Percentiles rank a stretch among this genome's conserved stretches.
phyloP scores from a whole-genome alignment of 1,284 basidiomycete species.

The Butyriboletus appendiculatus region DNA sequence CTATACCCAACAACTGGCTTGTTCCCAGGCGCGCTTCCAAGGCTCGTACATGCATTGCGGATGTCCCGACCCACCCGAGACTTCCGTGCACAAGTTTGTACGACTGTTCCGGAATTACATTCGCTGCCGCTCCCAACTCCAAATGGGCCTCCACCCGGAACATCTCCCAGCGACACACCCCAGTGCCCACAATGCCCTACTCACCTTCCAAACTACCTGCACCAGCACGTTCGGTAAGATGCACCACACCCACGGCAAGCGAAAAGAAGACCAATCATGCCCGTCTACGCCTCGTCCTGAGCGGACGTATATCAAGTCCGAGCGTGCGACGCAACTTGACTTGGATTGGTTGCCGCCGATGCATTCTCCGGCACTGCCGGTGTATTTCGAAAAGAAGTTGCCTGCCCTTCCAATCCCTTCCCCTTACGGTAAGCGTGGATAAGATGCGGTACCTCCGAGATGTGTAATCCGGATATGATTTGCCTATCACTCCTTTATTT shows the following conservation, averaged over 20 bases:
- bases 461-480: neutral
- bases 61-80: conserved; percentile 41
- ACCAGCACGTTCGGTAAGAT: conserved; percentile 16
- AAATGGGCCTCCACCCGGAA: conserved; percentile 29
- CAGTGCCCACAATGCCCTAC: conserved; percentile 38
- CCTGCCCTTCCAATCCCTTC: neutral
- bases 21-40: conserved; percentile 39
- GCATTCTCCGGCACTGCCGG: neutral
- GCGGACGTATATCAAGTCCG: neutral
- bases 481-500: neutral
- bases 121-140: conserved; percentile 17
- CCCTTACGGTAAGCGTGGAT: neutral
- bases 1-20: neutral
- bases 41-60: conserved; percentile 49
- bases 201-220: conserved; percentile 19
- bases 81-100: conserved; percentile 30
- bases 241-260: conserved; percentile 5
- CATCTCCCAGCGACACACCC: conserved; percentile 42
- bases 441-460: neutral
- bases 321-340: neutral
- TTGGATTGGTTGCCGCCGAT: neutral
- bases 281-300: neutral
- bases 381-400: neutral
- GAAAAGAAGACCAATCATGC: neutral
- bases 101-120: conserved; percentile 28